A percentile compares a stretch with the other conserved stretches of the same genome.
phyloP scores from a whole-genome alignment of 2,329 filamentous ascomycete genomes.

The Xylariaceae sp. region DNA sequence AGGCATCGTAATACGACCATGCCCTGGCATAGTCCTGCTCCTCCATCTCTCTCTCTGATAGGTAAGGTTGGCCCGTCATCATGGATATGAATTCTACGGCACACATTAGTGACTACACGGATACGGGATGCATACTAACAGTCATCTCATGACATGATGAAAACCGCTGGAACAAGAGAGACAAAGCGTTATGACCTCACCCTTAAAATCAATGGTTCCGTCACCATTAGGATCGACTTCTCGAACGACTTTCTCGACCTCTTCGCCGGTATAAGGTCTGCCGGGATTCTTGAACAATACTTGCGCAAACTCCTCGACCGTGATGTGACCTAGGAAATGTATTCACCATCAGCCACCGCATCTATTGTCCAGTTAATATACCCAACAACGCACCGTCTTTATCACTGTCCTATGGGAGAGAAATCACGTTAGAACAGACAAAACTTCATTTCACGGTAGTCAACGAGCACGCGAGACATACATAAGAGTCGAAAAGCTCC shows the following conservation, averaged over 20 bases:
- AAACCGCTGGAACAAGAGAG: background rate
- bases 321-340: slow-evolving; percentile 31
- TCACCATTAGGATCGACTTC: slow-evolving; percentile 38
- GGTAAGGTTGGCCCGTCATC: slow-evolving; percentile 37
- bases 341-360: background rate
- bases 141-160: background rate
- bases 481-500: slow-evolving; percentile 30
- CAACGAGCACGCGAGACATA: slow-evolving; percentile 8
- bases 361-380: background rate
- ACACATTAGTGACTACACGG: background rate
- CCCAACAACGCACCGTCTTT: background rate
- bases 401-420: background rate
- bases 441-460: background rate
- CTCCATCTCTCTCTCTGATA: slow-evolving; percentile 24
- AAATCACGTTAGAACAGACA: background rate
- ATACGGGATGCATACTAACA: background rate
- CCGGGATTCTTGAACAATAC: slow-evolving; percentile 34
- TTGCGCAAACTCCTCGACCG: slow-evolving; percentile 35
- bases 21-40: slow-evolving; percentile 31
- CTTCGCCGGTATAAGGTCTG: slow-evolving; percentile 28
- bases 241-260: slow-evolving; percentile 36
- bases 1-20: slow-evolving; percentile 34
- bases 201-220: slow-evolving; percentile 38
- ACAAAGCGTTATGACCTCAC: slow-evolving; percentile 19
- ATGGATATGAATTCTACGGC: slow-evolving; percentile 37